A percentile compares a stretch with the other conserved stretches of the same genome.
Conservation (phyloP, 225 moss, liverwort and hornwort genomes). For the Antitrichia curtipendula region DNA sequence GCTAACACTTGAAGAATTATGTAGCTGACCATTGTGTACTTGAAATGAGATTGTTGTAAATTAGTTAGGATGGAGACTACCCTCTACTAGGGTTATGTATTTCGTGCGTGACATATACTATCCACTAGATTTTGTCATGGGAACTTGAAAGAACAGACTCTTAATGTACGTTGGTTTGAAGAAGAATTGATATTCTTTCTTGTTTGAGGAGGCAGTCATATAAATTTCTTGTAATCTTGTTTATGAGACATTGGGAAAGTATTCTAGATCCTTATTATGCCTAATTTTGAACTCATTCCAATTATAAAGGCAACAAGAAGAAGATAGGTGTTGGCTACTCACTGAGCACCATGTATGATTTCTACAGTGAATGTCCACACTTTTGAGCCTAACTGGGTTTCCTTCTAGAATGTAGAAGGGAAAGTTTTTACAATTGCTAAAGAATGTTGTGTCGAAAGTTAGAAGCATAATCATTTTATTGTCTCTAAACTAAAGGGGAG, state of each 20-base stretch:
- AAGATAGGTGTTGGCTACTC: not conserved
- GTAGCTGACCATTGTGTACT: not conserved
- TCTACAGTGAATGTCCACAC: not conserved
- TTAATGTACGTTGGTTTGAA: fast-evolving
- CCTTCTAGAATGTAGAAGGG: not conserved
- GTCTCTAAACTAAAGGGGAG: not conserved
- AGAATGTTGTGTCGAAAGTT: not conserved
- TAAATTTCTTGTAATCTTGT: not conserved
- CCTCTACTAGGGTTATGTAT: not conserved
- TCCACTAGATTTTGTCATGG: not conserved
- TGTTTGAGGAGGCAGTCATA: not conserved
- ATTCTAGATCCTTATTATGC: not conserved
- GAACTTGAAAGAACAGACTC: not conserved
- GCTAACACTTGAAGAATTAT: too few relatives aligned
- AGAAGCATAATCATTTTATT: not conserved
- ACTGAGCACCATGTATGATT: not conserved
- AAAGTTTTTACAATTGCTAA: not conserved
- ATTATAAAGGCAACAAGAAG: not conserved
- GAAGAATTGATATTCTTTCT: not conserved
- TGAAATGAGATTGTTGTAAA: not conserved
- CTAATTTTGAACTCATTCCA: not conserved
- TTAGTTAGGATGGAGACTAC: not conserved
- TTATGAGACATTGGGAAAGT: not conserved
- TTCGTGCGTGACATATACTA: not conserved
- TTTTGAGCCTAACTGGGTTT: not conserved